Evolutionary conservation across 2,329 filamentous ascomycete genomes (phyloP).

Genomic region (Trichophyton rubrum): DNA sequence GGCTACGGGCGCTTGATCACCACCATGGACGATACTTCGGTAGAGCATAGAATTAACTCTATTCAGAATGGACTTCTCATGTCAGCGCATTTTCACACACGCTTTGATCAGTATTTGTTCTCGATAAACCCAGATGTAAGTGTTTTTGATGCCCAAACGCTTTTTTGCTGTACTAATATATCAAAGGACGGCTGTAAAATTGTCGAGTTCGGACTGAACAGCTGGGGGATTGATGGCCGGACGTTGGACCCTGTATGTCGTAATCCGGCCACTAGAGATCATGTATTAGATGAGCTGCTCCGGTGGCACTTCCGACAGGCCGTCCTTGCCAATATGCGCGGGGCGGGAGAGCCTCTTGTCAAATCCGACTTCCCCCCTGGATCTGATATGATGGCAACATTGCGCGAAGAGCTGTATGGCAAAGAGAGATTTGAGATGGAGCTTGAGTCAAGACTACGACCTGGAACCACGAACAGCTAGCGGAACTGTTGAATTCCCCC

Average conservation of each 20-base stretch:
- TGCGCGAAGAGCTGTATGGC: conserved; percentile 11
- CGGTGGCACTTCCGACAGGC: conserved; percentile 17
- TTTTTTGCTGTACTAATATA: neutral
- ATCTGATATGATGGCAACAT: conserved; percentile 14
- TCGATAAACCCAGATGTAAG: conserved; percentile 1
- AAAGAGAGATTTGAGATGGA: conserved; percentile 14
- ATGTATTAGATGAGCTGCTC: conserved; percentile 14
- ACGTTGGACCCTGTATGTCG: conserved; percentile 13
- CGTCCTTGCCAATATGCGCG: conserved; percentile 18
- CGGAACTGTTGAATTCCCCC: neutral
- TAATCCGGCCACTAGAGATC: conserved; percentile 7
- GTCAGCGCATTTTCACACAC: conserved; percentile 4
- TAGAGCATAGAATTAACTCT: conserved; percentile 12
- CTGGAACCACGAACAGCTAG: neutral
- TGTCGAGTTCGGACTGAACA: conserved; percentile 6
- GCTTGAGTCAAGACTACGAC: conserved; percentile 6
- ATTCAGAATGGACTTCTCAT: conserved; percentile 14
- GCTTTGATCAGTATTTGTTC: conserved; percentile 8
- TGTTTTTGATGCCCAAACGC: conserved; percentile 5
- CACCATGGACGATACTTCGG: conserved; percentile 9
- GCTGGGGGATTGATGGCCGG: conserved; percentile 11
- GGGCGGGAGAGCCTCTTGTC: conserved; percentile 17
- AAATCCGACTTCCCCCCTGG: conserved; percentile 17
- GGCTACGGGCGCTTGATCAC: conserved; percentile 16
- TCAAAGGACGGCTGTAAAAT: conserved; percentile 14